phyloP scores from a whole-genome alignment of 140 eudicot species.

The Flaveria floridana region DNA sequence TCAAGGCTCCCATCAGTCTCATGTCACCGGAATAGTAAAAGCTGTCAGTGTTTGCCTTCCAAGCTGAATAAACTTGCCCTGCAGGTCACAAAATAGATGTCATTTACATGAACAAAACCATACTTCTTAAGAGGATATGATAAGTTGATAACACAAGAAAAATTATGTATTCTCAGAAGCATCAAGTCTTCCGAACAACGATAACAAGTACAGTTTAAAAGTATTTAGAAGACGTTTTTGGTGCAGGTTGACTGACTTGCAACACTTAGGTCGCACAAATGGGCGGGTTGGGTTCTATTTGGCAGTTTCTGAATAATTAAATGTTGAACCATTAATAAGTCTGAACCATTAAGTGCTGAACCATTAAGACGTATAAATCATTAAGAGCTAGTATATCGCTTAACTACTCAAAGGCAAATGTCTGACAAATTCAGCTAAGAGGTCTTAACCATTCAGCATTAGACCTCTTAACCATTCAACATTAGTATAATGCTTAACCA shows the following conservation, averaged over 20 bases:
- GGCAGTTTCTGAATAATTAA: too few relatives aligned
- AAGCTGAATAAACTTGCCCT: neutral
- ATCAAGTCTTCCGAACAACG: neutral
- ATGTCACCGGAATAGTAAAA: neutral
- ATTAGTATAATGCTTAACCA: too few relatives aligned
- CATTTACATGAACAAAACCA: neutral
- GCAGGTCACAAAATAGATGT: neutral
- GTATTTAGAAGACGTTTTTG: neutral
- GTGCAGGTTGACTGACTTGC: neutral
- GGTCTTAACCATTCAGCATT: too few relatives aligned
- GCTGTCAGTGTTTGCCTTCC: neutral
- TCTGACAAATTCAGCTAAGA: too few relatives aligned
- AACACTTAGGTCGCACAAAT: neutral
- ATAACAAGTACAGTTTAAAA: too few relatives aligned
- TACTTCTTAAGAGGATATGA: neutral
- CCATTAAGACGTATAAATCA: too few relatives aligned
- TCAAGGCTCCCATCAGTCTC: neutral
- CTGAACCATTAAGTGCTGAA: too few relatives aligned
- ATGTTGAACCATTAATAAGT: too few relatives aligned
- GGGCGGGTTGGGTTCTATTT: neutral
- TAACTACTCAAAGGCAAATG: too few relatives aligned
- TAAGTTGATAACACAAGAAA: neutral
- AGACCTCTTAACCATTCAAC: too few relatives aligned
- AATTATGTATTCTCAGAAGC: neutral
- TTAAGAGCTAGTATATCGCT: too few relatives aligned